A percentile compares a stretch with the other conserved stretches of the same genome.
Conservation (phyloP, 2,329 filamentous ascomycete species). For the Chrysosphaeria jannelii region DNA sequence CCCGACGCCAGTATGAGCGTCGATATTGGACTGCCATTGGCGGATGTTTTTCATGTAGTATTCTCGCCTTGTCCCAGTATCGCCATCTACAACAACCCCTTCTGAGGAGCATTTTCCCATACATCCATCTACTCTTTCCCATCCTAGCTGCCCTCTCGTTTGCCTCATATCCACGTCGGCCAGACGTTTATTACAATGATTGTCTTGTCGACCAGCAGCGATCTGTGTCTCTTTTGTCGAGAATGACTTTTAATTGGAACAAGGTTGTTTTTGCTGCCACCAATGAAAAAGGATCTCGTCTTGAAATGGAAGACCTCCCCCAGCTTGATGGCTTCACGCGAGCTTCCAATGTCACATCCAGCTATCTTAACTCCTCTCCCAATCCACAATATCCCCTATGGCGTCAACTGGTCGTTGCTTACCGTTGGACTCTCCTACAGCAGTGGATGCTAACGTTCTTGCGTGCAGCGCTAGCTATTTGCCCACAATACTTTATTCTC, state of each 20-base stretch:
- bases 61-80: too few species aligned
- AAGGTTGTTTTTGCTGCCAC: slow-evolving; percentile 7
- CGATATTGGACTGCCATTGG: too few species aligned
- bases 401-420: slow-evolving; percentile 8
- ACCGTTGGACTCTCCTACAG: slow-evolving; percentile 6
- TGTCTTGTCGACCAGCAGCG: slow-evolving; percentile 10
- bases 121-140: too few species aligned
- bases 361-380: slow-evolving; percentile 4
- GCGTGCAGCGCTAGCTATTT: slow-evolving; percentile 7
- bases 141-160: slow-evolving; percentile 6
- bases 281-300: slow-evolving; percentile 6
- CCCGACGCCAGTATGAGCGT: too few species aligned
- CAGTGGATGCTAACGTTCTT: slow-evolving; percentile 9
- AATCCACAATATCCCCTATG: slow-evolving; percentile 7
- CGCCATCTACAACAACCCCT: too few species aligned
- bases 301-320: slow-evolving; percentile 9
- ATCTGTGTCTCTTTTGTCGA: slow-evolving; percentile 7
- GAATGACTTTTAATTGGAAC: slow-evolving; percentile 9
- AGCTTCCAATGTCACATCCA: slow-evolving; percentile 6
- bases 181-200: slow-evolving; percentile 8
- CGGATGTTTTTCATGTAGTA: too few species aligned
- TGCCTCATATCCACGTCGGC: slow-evolving; percentile 8
- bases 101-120: too few species aligned
- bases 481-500: slow-evolving; percentile 10
- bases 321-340: slow-evolving; percentile 8